Conservation (phyloP, 306 rosid species). For the apple (Malus domestica) region DNA sequence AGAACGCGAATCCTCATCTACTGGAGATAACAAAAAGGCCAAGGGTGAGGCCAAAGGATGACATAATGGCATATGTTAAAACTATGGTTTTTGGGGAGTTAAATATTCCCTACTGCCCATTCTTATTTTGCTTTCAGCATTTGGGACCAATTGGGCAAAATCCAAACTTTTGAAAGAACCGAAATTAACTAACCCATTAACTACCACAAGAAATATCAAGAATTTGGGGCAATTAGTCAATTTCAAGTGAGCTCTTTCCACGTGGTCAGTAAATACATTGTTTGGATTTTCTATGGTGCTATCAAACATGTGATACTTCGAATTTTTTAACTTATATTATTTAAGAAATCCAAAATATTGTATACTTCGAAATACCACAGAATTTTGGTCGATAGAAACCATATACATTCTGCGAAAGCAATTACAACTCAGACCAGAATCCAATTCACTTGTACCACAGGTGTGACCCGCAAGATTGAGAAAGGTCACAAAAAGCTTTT, state of each 20-base stretch:
- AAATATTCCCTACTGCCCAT: not conserved
- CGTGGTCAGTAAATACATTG: not conserved
- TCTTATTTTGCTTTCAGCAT: not conserved
- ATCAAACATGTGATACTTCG: no score
- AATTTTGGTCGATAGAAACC: no score
- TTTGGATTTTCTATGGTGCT: no score
- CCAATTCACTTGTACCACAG: not conserved
- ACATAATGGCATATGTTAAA: not conserved
- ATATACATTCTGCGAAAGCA: not conserved
- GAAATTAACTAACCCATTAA: not conserved
- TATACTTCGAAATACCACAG: not conserved
- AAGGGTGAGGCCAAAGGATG: not conserved
- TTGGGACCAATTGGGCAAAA: not conserved
- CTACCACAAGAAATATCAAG: not conserved
- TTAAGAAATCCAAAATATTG: no score
- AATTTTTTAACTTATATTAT: no score
- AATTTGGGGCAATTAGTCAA: not conserved
- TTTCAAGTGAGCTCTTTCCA: not conserved
- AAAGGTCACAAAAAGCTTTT: not conserved
- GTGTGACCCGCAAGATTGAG: not conserved
- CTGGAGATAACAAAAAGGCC: not conserved
- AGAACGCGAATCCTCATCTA: not conserved
- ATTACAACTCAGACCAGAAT: not conserved
- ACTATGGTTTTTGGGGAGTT: not conserved
- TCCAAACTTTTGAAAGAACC: constrained; percentile 3